phyloP scores from a whole-genome alignment of 495 filamentous ascomycete species.

The Penicillium lagena region DNA sequence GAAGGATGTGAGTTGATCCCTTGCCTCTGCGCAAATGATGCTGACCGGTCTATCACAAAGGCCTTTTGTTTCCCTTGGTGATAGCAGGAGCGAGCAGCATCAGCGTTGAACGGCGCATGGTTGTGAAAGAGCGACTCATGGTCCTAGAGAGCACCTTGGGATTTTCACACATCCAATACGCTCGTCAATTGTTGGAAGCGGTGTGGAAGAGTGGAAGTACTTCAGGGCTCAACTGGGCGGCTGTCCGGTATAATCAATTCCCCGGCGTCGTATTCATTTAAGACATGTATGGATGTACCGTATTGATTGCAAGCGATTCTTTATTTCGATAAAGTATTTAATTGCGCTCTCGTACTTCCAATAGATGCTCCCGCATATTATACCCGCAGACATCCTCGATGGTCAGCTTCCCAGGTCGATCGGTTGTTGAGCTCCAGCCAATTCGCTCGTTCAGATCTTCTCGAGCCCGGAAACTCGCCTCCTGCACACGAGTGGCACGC shows the following conservation, averaged over 20 bases:
- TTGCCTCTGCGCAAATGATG: too few species aligned
- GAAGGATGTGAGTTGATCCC: constrained; percentile 9
- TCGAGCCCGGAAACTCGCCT: constrained; percentile 22
- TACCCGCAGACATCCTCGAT: constrained; percentile 26
- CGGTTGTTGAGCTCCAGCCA: constrained; percentile 15
- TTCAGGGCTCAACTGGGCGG: constrained; percentile 17
- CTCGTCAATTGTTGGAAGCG: constrained; percentile 14
- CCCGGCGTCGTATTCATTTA: constrained; percentile 23
- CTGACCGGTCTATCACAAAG: too few species aligned
- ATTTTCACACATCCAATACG: constrained; percentile 20
- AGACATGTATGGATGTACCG: neutral
- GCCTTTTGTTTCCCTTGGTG: constrained; percentile 19
- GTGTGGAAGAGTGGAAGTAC: constrained; percentile 11
- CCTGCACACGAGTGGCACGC: constrained; percentile 33
- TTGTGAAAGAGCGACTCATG: constrained; percentile 23
- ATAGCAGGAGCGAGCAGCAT: constrained; percentile 21
- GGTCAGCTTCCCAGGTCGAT: constrained; percentile 20
- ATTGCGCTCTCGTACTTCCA: neutral
- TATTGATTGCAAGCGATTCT: too few species aligned
- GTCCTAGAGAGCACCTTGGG: constrained; percentile 25
- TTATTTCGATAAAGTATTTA: too few species aligned
- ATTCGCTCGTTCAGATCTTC: constrained; percentile 25
- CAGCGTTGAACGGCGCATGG: constrained; percentile 17
- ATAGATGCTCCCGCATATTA: constrained; percentile 18
- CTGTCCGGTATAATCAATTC: constrained; percentile 19